Base-by-base conservation (phyloP, 805 yeast species). In the Blastobotrys peoriensis region DNA sequence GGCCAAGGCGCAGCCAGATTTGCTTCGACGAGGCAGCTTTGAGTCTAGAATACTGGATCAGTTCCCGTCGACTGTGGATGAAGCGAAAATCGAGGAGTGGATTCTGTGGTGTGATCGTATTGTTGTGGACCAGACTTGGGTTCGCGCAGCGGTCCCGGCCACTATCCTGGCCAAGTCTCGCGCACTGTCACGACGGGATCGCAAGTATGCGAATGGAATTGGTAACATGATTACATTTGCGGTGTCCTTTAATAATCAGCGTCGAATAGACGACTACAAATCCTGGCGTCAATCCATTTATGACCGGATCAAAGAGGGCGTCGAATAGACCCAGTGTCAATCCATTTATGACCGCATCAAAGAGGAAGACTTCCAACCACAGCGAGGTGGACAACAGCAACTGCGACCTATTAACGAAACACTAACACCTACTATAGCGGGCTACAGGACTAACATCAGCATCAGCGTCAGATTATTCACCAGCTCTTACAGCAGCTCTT, bases 121-220 rank as follows among this genome's bases (percentile, higher is more conserved):
- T 28, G 54, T 60, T n/a, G 58, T 56, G 3, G 65, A 64, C 40
- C 67, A 64, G 46, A 49, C 53, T 18, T 62, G 66, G 65, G 49
- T 64, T 20, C 45, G 48, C 30, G 30, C 30, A 25, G 30, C 30
- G 13, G 13, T 25, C 13, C 30, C 30, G 8, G 10, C 30, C 8
- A 8, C 8, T 13, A 13, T 25, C 30, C 30, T 8, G 13, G 30
- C 30, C 8, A 8, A 8, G 10, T 25, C 30, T 25, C 30, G 30
- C 8, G 13, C 30, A 8, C 13, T 25, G 13, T 25, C 30, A 8
- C 30, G 30, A 25, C 30, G 30, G 13, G 13, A 25, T 25, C 30
- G 43, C 23, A 51, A 41, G 46, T 46, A 36, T 36, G 45, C 53
- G 16, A 53, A 50, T 21, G 56, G 56, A 15, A 47, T 52, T 15